These are phyloP conservation scores for Populus hybrid DNA, from an alignment of 441 rosid species.

Conservation along the genomic window DNA sequence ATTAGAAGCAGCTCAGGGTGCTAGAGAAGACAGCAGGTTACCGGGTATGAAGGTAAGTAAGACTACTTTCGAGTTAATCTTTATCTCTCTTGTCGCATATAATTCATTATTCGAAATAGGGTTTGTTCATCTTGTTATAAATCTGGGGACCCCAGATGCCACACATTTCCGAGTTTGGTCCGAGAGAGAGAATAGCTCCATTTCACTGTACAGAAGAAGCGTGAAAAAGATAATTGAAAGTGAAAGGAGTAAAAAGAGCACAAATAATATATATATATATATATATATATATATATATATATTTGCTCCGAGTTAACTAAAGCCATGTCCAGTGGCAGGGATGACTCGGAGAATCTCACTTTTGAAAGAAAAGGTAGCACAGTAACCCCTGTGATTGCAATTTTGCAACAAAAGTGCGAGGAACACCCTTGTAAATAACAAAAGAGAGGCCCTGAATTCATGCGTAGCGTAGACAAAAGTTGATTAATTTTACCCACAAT, in stretches of 20 bases:
- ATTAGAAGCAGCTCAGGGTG: too few species aligned
- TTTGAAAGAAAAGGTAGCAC: background rate
- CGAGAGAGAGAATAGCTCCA: background rate
- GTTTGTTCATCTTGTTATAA: background rate
- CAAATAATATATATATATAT: background rate
- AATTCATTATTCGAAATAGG: background rate
- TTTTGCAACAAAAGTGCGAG: background rate
- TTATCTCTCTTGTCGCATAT: background rate
- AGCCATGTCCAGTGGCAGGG: background rate
- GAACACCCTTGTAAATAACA: constrained; percentile 3
- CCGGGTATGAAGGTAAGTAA: constrained; percentile 19
- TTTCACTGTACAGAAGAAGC: background rate
- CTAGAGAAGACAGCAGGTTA: background rate
- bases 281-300: background rate
- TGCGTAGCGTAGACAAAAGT: constrained; percentile 4
- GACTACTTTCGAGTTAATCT: background rate
- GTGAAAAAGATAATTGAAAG: background rate
- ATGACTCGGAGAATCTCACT: background rate
- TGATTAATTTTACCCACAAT: background rate
- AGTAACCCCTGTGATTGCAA: background rate
- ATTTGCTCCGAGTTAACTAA: background rate
- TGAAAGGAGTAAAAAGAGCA: background rate
- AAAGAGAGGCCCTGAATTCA: constrained; percentile 2
- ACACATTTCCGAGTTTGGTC: too few species aligned
- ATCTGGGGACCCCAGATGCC: too few species aligned